phyloP scores from a whole-genome alignment of 1,284 basidiomycete species.

The Sporisorium iseilematis-ciliati region DNA sequence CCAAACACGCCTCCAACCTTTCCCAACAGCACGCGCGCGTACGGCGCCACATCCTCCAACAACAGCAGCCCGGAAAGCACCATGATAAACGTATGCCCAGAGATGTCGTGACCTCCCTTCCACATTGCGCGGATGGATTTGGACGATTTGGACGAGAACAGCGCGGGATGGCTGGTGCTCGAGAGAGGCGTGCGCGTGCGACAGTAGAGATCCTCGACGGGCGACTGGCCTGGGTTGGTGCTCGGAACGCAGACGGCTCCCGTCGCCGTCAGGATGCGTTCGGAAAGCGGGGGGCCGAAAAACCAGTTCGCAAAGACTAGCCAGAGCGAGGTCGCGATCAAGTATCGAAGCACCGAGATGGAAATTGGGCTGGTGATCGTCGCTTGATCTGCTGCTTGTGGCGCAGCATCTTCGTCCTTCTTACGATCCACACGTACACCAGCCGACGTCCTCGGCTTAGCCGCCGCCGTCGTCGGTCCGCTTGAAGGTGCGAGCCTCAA shows the following conservation, averaged over 20 bases:
- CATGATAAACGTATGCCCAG: constrained; percentile 92
- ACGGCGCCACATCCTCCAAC: constrained; percentile 77
- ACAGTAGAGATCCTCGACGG: constrained; percentile 56
- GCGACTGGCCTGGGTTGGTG: constrained; percentile 7
- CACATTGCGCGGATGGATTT: constrained; percentile 67
- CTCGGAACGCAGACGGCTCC: constrained; percentile 82
- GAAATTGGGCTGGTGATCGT: constrained; percentile 39
- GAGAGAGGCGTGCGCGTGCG: constrained; percentile 43
- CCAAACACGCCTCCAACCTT: background rate
- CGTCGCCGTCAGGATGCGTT: constrained; percentile 79
- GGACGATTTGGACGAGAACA: constrained; percentile 18
- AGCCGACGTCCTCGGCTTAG: constrained; percentile 11
- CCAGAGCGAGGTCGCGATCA: constrained; percentile 29
- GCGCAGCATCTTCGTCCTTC: constrained; percentile 16
- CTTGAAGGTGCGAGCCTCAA: constrained; percentile 22
- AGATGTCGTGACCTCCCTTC: constrained; percentile 89
- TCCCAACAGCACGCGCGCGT: constrained; percentile 39
- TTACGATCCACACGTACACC: constrained; percentile 15
- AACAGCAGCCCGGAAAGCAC: constrained; percentile 85
- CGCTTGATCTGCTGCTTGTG: constrained; percentile 4
- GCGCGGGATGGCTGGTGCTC: constrained; percentile 27
- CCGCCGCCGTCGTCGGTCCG: background rate
- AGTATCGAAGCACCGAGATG: constrained; percentile 45
- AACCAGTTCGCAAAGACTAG: constrained; percentile 80
- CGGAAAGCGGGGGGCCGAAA: constrained; percentile 86